phyloP scores from a whole-genome alignment of 2,329 filamentous ascomycete species.

The Fusarium sp. region DNA sequence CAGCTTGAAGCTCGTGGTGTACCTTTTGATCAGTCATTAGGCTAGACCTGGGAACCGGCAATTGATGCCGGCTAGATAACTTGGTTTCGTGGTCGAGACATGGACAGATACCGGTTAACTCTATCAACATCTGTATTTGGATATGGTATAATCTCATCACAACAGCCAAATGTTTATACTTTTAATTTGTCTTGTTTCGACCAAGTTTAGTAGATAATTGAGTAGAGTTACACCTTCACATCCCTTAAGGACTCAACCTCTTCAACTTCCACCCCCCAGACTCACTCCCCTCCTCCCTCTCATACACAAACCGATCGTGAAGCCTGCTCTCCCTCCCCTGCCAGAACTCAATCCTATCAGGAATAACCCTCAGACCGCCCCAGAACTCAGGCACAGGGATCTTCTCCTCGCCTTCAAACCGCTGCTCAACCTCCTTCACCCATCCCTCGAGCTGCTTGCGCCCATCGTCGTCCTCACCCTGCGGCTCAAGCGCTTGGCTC shows the following conservation, averaged over 20 bases:
- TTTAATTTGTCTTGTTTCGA: no score
- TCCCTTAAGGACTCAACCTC: constrained; percentile 72
- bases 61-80: background rate
- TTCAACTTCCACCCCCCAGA: constrained; percentile 72
- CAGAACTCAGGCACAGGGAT: constrained; percentile 95
- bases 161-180: no score
- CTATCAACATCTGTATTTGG: no score
- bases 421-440: constrained; percentile 81
- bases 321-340: constrained; percentile 90
- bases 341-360: constrained; percentile 94
- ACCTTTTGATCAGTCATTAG: constrained; percentile 1
- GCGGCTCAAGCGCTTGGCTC: constrained; percentile 76
- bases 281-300: constrained; percentile 65
- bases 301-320: constrained; percentile 94
- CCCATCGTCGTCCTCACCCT: constrained; percentile 68
- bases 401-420: constrained; percentile 79
- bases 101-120: no score
- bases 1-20: constrained; percentile 14
- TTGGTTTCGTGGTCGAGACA: background rate
- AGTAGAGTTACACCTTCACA: background rate
- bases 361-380: constrained; percentile 89
- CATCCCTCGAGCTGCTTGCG: constrained; percentile 79
- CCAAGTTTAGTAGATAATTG: no score
- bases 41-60: background rate
- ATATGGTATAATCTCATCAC: no score